Base-by-base conservation (phyloP, 345 rosid species). In the Reutealis trisperma region DNA sequence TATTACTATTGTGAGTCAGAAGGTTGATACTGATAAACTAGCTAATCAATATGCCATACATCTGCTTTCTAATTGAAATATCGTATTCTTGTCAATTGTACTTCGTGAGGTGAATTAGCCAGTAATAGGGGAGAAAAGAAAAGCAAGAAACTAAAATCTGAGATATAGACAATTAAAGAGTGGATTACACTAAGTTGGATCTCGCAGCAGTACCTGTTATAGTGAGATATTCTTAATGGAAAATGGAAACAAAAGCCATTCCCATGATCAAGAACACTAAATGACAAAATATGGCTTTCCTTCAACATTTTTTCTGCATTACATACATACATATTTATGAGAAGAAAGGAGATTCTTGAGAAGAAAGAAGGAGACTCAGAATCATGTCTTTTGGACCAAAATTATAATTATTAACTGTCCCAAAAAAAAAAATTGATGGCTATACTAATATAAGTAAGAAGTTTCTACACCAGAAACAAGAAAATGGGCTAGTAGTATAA, bases 11-110 rank as follows among this genome's bases (percentile, higher is more conserved):
- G 45, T 21, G 15, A 51, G 14, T 25, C 24, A 70, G 14, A 27
- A 55, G 64, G 72, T 13, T 57, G 58, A 61, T 62, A 66, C 49
- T 27, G 58, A 57, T 72, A 62, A 75, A 59, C 44, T 32, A 30
- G 54, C 30, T 58, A 72, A 62, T n/a, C 37, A 18, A 47, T 8
- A 59, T 49, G 61, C 54, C 59, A 73, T 32, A 52, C 57, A 60
- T 63, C 52, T 15, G 0, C 34, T 59, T 64, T 58, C 73, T 77
- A 51, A 63, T 37, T 37, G 14, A 34, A 55, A 71, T 32, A 51
- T 22, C 57, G 49, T 34, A 60, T 41, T 59, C 4, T 27, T 49
- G 62, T 37, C 25, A 18, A 16, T 62, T 32, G 21, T 7, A 6
- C 71, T n/a, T 60, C 22, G 8, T 4, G 1, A 30, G n/a, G 25